Conservation (phyloP, 306 rosid species). For the Gleditsia sinensis region DNA sequence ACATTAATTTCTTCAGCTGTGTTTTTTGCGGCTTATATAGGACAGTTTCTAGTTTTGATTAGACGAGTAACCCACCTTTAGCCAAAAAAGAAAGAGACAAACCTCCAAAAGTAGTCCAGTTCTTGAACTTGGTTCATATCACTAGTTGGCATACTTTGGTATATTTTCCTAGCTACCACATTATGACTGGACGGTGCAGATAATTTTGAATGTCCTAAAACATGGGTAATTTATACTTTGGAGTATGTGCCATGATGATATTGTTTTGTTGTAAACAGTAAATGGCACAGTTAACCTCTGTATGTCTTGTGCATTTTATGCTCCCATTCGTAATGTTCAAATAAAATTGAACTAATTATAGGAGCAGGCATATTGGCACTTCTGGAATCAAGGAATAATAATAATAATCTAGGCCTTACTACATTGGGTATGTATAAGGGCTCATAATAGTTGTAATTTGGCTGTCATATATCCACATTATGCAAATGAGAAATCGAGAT, state of each 20-base stretch:
- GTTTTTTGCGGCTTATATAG: slow-evolving; percentile 3
- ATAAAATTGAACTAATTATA: slow-evolving; percentile 2
- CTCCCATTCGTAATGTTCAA: not conserved
- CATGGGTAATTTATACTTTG: not conserved
- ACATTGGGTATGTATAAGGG: too few species aligned
- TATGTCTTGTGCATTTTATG: not conserved
- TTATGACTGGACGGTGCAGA: not conserved
- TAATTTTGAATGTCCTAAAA: not conserved
- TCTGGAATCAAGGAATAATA: not conserved
- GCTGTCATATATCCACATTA: not conserved
- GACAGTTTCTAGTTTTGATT: not conserved
- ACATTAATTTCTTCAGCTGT: not conserved
- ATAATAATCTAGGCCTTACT: not conserved
- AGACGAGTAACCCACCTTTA: not conserved
- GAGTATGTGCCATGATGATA: not conserved
- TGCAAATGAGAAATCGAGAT: not conserved
- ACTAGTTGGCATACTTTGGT: not conserved
- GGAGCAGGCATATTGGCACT: not conserved
- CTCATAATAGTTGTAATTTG: slow-evolving; percentile 10
- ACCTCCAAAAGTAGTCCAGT: not conserved
- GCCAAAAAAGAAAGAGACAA: not conserved
- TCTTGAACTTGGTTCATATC: slow-evolving; percentile 14
- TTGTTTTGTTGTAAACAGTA: not conserved
- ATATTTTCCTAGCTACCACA: not conserved
- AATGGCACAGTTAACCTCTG: not conserved